phyloP scores from a whole-genome alignment of 208 protist species.

The Wallacemonas collosoma region DNA sequence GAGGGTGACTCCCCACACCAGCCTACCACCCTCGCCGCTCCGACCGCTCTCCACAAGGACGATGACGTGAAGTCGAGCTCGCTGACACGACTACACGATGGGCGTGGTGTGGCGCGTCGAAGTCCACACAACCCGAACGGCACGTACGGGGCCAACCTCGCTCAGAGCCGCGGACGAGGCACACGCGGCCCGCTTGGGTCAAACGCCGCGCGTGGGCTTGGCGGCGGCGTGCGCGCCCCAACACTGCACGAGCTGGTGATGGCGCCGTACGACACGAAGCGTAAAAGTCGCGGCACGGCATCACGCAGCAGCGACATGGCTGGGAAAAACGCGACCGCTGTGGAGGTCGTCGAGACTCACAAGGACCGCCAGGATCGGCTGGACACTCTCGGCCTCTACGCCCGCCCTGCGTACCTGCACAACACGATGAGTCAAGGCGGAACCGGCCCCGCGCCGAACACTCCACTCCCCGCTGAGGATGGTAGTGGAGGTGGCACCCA shows the following conservation, averaged over 20 bases:
- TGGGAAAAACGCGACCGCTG: not conserved
- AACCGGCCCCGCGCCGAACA: not conserved
- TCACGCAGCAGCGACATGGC: not conserved
- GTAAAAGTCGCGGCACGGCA: not conserved
- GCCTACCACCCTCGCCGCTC: no score
- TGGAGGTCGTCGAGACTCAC: not conserved
- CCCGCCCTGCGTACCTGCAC: conserved; percentile 14
- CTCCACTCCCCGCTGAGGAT: not conserved
- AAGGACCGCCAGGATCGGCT: not conserved
- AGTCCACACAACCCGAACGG: not conserved
- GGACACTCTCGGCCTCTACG: conserved; percentile 1
- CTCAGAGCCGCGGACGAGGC: not conserved
- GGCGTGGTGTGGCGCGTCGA: not conserved
- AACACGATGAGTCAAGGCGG: not conserved
- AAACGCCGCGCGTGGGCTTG: not conserved
- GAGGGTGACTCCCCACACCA: not conserved
- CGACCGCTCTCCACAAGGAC: no score
- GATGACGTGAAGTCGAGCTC: no score
- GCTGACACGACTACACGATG: no score
- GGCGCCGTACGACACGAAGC: conserved; percentile 12
- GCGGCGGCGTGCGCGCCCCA: not conserved
- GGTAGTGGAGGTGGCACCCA: not conserved
- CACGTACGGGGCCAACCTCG: not conserved
- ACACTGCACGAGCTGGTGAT: conserved; percentile 16
- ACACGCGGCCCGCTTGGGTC: not conserved